These are phyloP conservation scores for Trichaptum fuscoviolaceum DNA, from an alignment of 768 basidiomycete species.

Conservation along the genomic window DNA sequence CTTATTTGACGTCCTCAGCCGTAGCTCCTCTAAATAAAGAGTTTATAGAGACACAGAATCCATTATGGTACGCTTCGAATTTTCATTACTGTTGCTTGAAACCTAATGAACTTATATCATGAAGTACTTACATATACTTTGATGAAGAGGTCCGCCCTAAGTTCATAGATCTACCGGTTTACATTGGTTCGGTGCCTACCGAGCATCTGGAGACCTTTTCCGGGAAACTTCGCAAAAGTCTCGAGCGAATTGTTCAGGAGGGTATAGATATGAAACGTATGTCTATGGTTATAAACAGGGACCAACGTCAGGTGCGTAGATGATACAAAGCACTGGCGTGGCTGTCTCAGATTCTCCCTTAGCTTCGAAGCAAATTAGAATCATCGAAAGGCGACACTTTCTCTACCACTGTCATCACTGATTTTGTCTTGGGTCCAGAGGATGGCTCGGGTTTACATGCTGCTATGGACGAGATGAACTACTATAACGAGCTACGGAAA, in stretches of 20 bases:
- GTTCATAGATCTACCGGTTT: conserved; percentile 66
- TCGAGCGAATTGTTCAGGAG: conserved; percentile 61
- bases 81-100: neutral
- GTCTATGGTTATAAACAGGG: conserved; percentile 77
- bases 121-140: conserved; percentile 82
- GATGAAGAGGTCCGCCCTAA: conserved; percentile 71
- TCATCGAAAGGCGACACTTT: conserved; percentile 79
- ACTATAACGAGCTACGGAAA: conserved; percentile 57
- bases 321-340: neutral
- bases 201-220: conserved; percentile 74
- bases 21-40: conserved; percentile 84
- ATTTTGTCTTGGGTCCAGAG: conserved; percentile 81
- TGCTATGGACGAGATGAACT: conserved; percentile 73
- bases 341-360: conserved; percentile 10
- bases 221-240: conserved; percentile 57
- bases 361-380: conserved; percentile 83
- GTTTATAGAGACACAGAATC: conserved; percentile 86
- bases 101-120: conserved; percentile 10
- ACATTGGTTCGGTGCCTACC: conserved; percentile 77
- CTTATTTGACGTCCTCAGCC: conserved; percentile 82
- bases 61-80: conserved; percentile 60
- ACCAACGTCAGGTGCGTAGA: conserved; percentile 73
- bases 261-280: conserved; percentile 92
- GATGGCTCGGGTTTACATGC: conserved; percentile 74
- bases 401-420: conserved; percentile 65